Evolutionary conservation across 768 basidiomycete genomes (phyloP).

Genomic region (Hortiboletus campestris): DNA sequence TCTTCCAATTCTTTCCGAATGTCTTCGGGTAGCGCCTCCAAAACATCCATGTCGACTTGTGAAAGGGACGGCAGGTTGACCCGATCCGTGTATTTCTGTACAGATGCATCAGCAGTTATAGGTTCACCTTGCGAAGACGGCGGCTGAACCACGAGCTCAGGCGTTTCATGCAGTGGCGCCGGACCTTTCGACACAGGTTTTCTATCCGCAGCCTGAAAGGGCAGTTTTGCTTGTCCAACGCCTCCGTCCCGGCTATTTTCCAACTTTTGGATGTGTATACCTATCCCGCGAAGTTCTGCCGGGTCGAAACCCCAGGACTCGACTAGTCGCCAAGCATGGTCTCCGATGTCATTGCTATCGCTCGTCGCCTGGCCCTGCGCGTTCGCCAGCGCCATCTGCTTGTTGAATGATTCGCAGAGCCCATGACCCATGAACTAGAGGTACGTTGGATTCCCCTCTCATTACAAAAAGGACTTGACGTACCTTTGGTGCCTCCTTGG

Average conservation of each 20-base stretch:
- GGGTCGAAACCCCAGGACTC: constrained; percentile 75
- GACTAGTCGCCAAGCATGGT: constrained; percentile 74
- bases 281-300: constrained; percentile 86
- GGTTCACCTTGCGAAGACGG: constrained; percentile 35
- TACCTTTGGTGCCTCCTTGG: constrained; percentile 89
- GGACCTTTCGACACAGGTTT: not conserved
- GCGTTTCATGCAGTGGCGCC: constrained; percentile 4
- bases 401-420: constrained; percentile 76
- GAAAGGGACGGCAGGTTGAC: constrained; percentile 67
- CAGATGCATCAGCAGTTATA: not conserved
- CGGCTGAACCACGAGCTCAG: constrained; percentile 29
- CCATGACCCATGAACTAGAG: constrained; percentile 90
- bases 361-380: constrained; percentile 69
- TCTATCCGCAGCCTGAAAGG: constrained; percentile 44
- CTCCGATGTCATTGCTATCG: constrained; percentile 68
- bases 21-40: constrained; percentile 68
- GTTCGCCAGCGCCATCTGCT: constrained; percentile 59
- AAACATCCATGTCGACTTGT: constrained; percentile 69
- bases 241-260: constrained; percentile 47
- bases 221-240: constrained; percentile 57
- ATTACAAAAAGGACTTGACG: constrained; percentile 6
- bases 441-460: not conserved
- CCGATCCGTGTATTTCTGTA: constrained; percentile 11
- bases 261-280: constrained; percentile 87
- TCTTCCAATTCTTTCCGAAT: constrained; percentile 65